phyloP scores from a whole-genome alignment of 2,329 filamentous ascomycete species.

The Camillea tinctor region DNA sequence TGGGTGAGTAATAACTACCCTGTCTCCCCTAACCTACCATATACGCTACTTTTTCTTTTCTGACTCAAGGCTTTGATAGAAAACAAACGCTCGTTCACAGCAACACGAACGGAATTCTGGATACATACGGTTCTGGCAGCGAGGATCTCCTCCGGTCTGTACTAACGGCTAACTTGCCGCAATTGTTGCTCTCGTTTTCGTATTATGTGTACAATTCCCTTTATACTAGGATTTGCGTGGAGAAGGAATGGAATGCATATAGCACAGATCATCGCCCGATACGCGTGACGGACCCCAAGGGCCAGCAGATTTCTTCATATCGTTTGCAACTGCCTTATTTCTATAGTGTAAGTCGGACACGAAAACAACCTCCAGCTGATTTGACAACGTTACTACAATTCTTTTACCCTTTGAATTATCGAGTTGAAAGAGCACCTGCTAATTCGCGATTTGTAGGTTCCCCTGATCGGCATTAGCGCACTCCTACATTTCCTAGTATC shows the following conservation, averaged over 20 bases:
- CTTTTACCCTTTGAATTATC: too few species aligned
- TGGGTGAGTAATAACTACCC: neutral
- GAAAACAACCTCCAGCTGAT: slow-evolving; percentile 15
- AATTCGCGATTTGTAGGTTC: neutral
- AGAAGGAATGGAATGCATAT: slow-evolving; percentile 24
- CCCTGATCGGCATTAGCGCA: neutral
- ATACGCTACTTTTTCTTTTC: neutral
- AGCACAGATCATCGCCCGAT: slow-evolving; percentile 4
- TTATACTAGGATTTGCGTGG: slow-evolving; percentile 18
- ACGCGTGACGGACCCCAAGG: slow-evolving; percentile 16
- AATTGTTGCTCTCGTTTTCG: slow-evolving; percentile 20
- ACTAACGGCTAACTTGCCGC: slow-evolving; percentile 15
- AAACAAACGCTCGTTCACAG: neutral
- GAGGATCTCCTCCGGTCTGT: neutral
- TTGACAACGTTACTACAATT: neutral
- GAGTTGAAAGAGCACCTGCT: neutral
- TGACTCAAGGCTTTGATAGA: neutral
- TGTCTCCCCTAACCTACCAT: too few species aligned
- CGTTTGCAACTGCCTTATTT: slow-evolving; percentile 20
- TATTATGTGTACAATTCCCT: slow-evolving; percentile 23
- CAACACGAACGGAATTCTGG: neutral
- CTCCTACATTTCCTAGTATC: slow-evolving; percentile 1
- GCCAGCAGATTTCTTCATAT: slow-evolving; percentile 22
- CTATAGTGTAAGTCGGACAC: slow-evolving; percentile 7
- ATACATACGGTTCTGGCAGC: neutral